A percentile compares a stretch with the other conserved stretches of the same genome.
Evolutionary conservation across 1,284 basidiomycete genomes (phyloP).

Genomic region (Gomphus sp.): DNA sequence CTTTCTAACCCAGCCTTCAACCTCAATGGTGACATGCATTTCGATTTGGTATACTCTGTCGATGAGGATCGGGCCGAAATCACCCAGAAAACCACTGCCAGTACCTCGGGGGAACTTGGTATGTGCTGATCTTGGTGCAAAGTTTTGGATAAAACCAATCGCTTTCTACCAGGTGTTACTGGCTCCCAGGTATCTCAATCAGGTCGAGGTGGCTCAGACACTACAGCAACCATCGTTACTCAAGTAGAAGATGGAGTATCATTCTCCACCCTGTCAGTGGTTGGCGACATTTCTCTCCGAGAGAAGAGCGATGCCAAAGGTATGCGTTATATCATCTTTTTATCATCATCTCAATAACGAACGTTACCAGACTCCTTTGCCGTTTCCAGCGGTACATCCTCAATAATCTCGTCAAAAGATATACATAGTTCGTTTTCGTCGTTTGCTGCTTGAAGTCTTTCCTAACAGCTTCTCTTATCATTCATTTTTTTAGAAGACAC

Average conservation of each 20-base stretch:
- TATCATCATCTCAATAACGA: neutral
- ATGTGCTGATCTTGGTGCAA: neutral
- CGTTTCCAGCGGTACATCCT: neutral
- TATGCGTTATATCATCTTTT: neutral
- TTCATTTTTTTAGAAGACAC: neutral
- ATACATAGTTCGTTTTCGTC: neutral
- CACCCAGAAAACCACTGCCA: neutral
- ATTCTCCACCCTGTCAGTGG: neutral
- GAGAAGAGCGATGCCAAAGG: neutral
- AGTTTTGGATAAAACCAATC: no score
- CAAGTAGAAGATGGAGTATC: no score
- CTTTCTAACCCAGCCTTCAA: conserved; percentile 26
- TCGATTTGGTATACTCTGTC: conserved; percentile 17
- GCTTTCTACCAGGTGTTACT: no score
- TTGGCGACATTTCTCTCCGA: no score
- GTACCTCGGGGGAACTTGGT: neutral
- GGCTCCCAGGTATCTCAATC: no score
- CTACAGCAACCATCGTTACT: no score
- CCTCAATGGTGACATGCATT: conserved; percentile 22
- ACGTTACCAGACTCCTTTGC: neutral
- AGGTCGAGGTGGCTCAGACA: no score
- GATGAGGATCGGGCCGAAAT: neutral
- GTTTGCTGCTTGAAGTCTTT: neutral
- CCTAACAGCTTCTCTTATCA: neutral
- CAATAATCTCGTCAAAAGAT: neutral